These are phyloP conservation scores for Cladosporium phlei DNA, from an alignment of 2,329 filamentous ascomycete species.

Conservation along the genomic window DNA sequence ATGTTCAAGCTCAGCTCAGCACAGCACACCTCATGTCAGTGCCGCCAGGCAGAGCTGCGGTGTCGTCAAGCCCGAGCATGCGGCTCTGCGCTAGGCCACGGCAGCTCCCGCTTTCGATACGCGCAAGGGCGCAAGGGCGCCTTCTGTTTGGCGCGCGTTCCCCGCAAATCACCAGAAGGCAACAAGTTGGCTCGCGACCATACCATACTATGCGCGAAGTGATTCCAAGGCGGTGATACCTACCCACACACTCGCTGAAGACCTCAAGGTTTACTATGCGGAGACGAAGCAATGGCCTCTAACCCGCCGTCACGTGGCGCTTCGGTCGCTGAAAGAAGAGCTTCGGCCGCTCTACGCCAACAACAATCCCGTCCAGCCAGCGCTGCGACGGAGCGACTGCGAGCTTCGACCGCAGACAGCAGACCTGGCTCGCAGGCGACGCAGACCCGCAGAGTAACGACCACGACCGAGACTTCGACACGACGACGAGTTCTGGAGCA, in stretches of 20 bases:
- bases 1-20: background rate
- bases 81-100: slow-evolving; percentile 6
- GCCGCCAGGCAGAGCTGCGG: slow-evolving; percentile 12
- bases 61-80: slow-evolving; percentile 11
- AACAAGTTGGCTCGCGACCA: background rate
- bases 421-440: slow-evolving; percentile 5
- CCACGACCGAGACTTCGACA: slow-evolving; percentile 13
- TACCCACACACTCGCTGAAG: background rate
- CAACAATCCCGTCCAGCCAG: slow-evolving; percentile 24
- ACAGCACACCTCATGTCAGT: too few relatives aligned
- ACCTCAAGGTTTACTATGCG: too few relatives aligned
- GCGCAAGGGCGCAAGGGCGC: background rate
- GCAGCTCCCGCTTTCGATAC: background rate
- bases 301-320: slow-evolving; percentile 23
- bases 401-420: slow-evolving; percentile 17
- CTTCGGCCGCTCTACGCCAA: slow-evolving; percentile 24
- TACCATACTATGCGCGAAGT: background rate
- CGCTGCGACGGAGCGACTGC: slow-evolving; percentile 14
- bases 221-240: background rate
- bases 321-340: slow-evolving; percentile 26
- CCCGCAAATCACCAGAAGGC: slow-evolving; percentile 5
- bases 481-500: slow-evolving; percentile 8
- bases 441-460: slow-evolving; percentile 1
- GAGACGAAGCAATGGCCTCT: slow-evolving; percentile 21
- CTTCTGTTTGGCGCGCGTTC: slow-evolving; percentile 12